Conservation (phyloP, 768 basidiomycete genomes). For the Trametes coccinea region DNA sequence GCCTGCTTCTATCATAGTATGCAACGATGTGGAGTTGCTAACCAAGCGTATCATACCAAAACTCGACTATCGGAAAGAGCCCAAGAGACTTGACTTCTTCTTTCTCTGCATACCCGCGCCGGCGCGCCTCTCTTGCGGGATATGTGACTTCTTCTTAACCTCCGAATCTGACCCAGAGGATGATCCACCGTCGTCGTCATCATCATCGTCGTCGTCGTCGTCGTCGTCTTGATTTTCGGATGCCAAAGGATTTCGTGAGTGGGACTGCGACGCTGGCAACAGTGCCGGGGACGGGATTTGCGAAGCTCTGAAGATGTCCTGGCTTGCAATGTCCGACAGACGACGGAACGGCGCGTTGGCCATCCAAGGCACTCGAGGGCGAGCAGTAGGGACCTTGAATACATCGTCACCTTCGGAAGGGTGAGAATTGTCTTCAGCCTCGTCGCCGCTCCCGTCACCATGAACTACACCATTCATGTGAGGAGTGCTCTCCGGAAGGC, state of each 20-base stretch:
- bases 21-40: background rate
- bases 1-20: slow-evolving; percentile 3
- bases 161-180: slow-evolving; percentile 44
- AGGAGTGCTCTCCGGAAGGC: slow-evolving; percentile 10
- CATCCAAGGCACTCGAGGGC: slow-evolving; percentile 1
- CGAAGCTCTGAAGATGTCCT: slow-evolving; percentile 32
- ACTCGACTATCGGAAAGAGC: background rate
- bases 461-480: background rate
- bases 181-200: slow-evolving; percentile 39
- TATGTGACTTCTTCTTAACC: slow-evolving; percentile 51
- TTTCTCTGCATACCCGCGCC: slow-evolving; percentile 49
- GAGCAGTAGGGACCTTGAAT: slow-evolving; percentile 18
- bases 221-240: slow-evolving; percentile 33
- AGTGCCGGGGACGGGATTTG: slow-evolving; percentile 28
- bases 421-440: background rate
- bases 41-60: background rate
- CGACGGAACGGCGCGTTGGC: slow-evolving; percentile 39
- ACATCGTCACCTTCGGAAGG: slow-evolving; percentile 33
- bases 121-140: slow-evolving; percentile 58
- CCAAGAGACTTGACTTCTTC: slow-evolving; percentile 21
- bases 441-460: background rate
- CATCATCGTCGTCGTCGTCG: slow-evolving; percentile 36
- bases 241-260: background rate
- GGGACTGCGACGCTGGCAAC: slow-evolving; percentile 14
- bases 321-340: slow-evolving; percentile 54